Base-by-base conservation (phyloP, 352 stramenopile species). In the Globisporangium yorkense region DNA sequence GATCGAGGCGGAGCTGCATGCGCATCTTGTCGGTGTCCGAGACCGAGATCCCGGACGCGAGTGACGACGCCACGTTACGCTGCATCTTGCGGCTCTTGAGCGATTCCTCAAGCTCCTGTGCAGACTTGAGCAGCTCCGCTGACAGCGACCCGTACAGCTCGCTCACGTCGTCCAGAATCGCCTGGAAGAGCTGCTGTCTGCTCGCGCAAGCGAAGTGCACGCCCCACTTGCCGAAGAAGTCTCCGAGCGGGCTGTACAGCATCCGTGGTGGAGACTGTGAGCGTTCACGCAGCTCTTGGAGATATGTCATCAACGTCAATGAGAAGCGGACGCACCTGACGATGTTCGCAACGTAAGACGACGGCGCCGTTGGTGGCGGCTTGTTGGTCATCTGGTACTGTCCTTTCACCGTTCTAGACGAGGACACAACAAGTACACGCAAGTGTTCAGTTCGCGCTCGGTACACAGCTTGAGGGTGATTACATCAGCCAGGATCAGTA, bases 351-450 rank as follows among this genome's bases (percentile, higher is more conserved):
- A 94, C 75, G 51, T 94, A 95, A 13, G 78, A 80, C 39, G 86
- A 95, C 2, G 74, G 58, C 6, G 70, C 66, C 2, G 78, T 89
- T 37, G 86, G 86, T 21, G 77, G 60, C 7, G 84, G 78, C 55
- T 94, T 95, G 74, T 92, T 95, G 5, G 86, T 95, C 80, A 95
- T 94, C 58, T 95, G 86, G 54, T 95, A 95, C 60, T 95, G 86
- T 10, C 86, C 86, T 54, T 95, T 95, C 51, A 95, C 84, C 6
- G 84, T 94, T 37, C 75, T 90, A 54, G 37, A 59, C 10, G 51
- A 27, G 37, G 46, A 59, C 6, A 33, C 49, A 65, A 20, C 15
- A n/a, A 40, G 8, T 20, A 13, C 20, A 39, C 15, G 5, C 5
- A 7, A 20, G 18, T 3, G 10, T 4, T 57, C 40, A 9, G 5